phyloP scores from a whole-genome alignment of 2,329 filamentous ascomycete species.

The Colletotrichum musae region DNA sequence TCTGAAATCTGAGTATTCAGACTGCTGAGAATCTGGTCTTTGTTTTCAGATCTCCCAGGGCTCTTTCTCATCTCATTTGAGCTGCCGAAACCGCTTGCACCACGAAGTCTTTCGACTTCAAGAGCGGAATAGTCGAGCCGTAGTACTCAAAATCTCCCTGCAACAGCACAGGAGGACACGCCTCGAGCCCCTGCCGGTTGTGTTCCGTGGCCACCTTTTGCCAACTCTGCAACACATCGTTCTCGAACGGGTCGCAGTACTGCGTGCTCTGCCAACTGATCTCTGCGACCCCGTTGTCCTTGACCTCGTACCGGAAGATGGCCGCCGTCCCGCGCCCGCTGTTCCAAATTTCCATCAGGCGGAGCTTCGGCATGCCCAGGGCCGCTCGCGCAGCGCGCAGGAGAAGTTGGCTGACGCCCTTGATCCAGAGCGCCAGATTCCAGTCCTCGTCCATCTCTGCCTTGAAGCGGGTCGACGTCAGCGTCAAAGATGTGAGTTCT shows the following conservation, averaged over 20 bases:
- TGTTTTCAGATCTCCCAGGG: too few species aligned
- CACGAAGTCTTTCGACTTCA: neutral
- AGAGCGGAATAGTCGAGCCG: neutral
- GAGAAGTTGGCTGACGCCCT: neutral
- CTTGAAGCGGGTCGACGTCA: neutral
- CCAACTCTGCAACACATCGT: neutral
- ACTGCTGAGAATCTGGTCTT: too few species aligned
- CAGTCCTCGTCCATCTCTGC: neutral
- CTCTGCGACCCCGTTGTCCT: neutral
- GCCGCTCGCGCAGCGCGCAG: neutral
- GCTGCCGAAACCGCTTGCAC: neutral
- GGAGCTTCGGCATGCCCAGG: neutral
- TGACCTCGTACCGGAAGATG: neutral
- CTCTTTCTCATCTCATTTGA: slow-evolving; percentile 6
- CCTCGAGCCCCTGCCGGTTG: neutral
- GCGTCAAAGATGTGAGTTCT: neutral
- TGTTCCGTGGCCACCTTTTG: neutral
- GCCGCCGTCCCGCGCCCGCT: neutral
- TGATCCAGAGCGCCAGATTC: neutral
- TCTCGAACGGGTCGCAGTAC: neutral
- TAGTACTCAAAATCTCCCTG: slow-evolving; percentile 13
- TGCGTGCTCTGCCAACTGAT: slow-evolving; percentile 12
- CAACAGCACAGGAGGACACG: neutral
- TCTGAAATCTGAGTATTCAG: too few species aligned
- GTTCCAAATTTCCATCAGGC: slow-evolving; percentile 17